Evolutionary conservation across 495 filamentous ascomycete genomes (phyloP), one percentile per base, ranked within the genome.

Genomic region (Choiromyces venosus): DNA sequence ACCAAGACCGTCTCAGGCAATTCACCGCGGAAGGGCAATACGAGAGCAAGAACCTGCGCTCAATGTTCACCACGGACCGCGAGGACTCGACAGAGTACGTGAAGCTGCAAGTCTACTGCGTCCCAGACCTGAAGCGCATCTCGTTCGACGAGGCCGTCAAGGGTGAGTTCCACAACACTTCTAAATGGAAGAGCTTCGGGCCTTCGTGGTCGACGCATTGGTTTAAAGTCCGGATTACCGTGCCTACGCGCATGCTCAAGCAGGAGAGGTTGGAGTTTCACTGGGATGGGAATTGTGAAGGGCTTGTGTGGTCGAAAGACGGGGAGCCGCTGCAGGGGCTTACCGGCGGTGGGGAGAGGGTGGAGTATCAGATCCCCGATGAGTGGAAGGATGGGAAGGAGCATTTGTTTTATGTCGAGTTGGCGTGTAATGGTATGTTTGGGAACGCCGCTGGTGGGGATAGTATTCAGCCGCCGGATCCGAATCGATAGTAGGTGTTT

Each of bases 341-440:
- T 75, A 97, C 94, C 7, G 95, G 94, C n/a, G 91, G 90, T 44
- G 93, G 92, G 56, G 94, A 99, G 78, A 85, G 95, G 65, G 87
- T 88, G 29, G 92, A 97, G 83, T 99, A 94, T 92, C 87, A 97
- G 44, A 85, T 99, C 65, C 94, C 94, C 2, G 84, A 92, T 29
- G 86, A 85, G 38, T 97, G 85, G 83, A 77, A 88, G 79, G 92
- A 98, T 79, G 94, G 93, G 10, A 89, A 94, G 81, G 87, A 91
- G 74, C 95, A 99, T 81, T 87, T 85, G 12, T 91, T 98, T 74
- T 99, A 97, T 82, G 89, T 99, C 74, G 95, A 99, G 84, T 96
- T 99, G 92, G 95, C 95, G 19, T 98, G 95, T 83, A 99, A 99
- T 83, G 89, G 89, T 78, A 99, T 99, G 94, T 97, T 98, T 83